Percentiles rank a stretch among this genome's conserved stretches.
These are phyloP conservation scores for Xylaria sp. DNA, from an alignment of 2,329 filamentous ascomycete species.

Conservation along the genomic window DNA sequence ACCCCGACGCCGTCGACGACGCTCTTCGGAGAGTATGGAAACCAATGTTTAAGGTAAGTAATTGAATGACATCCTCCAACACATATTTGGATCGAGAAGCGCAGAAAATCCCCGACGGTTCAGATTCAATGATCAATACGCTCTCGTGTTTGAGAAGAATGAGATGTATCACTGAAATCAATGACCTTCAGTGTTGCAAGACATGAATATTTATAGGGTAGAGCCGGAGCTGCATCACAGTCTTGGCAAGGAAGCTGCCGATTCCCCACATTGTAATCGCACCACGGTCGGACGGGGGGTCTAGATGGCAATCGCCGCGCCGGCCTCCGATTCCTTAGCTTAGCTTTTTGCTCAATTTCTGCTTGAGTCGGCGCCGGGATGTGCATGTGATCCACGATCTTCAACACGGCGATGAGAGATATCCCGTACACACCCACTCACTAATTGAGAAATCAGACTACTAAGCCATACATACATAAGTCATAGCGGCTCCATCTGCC, in stretches of 20 bases:
- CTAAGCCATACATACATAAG: background rate
- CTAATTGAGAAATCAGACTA: background rate
- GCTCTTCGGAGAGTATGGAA: background rate
- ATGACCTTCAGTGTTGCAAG: background rate
- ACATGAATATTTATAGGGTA: background rate
- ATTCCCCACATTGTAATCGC: conserved; percentile 4
- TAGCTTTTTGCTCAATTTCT: conserved; percentile 19
- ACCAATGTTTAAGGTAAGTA: conserved; percentile 12
- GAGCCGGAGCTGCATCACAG: background rate
- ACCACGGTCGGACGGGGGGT: conserved; percentile 3
- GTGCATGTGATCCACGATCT: background rate
- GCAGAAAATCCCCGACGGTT: background rate
- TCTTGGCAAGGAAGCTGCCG: conserved; percentile 17
- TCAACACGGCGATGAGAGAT: background rate
- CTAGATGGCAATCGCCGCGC: conserved; percentile 7
- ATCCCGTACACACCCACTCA: background rate
- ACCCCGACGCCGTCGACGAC: background rate
- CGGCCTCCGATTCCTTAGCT: conserved; percentile 25
- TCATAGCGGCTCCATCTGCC: background rate
- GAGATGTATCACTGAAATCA: background rate
- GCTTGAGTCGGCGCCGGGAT: conserved; percentile 12
- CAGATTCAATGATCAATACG: background rate
- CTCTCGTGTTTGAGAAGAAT: background rate
- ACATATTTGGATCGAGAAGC: background rate
- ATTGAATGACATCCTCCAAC: background rate